Percentiles rank a stretch among this genome's conserved stretches.
Evolutionary conservation across 192 early-diverging fungal genomes (phyloP).

Genomic region (Entomortierella lignicola): DNA sequence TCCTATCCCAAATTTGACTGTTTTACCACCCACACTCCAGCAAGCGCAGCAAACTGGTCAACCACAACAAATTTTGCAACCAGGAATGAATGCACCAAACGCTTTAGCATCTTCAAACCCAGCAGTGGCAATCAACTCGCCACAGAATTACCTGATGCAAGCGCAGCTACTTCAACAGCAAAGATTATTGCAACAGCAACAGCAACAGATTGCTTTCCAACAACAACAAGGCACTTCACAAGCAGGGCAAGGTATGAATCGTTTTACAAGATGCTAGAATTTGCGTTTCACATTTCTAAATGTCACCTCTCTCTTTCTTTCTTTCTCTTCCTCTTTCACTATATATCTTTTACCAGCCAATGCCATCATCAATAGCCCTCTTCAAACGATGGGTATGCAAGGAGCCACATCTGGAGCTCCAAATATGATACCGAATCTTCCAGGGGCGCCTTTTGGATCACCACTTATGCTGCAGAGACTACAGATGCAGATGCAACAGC

Average conservation of each 20-base stretch:
- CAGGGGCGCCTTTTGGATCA: constrained; percentile 15
- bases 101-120: constrained; percentile 11
- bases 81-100: constrained; percentile 15
- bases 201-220: constrained; percentile 26
- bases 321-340: no score
- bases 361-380: constrained; percentile 19
- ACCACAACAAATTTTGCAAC: constrained; percentile 22
- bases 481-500: constrained; percentile 26
- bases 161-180: constrained; percentile 43
- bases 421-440: constrained; percentile 18
- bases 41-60: constrained; percentile 27
- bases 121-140: constrained; percentile 16
- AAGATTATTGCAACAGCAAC: constrained; percentile 25
- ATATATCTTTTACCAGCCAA: constrained; percentile 11
- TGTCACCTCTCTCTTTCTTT: background rate
- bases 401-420: constrained; percentile 14
- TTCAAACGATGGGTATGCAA: constrained; percentile 29
- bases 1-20: constrained; percentile 32
- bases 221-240: constrained; percentile 32
- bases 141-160: constrained; percentile 29
- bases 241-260: constrained; percentile 24
- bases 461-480: constrained; percentile 21
- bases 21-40: background rate
- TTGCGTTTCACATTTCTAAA: background rate
- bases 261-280: background rate